phyloP scores from a whole-genome alignment of 768 basidiomycete species.

The Amanita brunnescens region DNA sequence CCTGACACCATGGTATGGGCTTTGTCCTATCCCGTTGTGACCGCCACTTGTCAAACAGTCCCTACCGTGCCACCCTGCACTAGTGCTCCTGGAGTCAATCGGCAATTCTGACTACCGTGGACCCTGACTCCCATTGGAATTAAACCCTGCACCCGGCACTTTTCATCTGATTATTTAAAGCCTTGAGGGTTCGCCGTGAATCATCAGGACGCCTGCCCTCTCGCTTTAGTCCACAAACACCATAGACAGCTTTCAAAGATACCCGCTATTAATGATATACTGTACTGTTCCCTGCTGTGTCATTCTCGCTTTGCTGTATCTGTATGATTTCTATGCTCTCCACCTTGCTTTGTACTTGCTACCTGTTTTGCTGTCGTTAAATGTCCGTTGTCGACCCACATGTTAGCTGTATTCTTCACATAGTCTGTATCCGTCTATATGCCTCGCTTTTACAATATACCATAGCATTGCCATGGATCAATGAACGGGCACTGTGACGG shows the following conservation, averaged over 20 bases:
- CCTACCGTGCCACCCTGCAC: background rate
- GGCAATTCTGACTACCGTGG: background rate
- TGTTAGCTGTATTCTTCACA: too few species aligned
- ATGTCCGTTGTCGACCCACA: background rate
- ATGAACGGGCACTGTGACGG: too few species aligned
- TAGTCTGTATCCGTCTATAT: background rate
- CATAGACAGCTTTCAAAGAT: background rate
- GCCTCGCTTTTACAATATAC: background rate
- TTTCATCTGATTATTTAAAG: background rate
- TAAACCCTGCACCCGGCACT: background rate
- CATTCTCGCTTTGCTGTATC: background rate
- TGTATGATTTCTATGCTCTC: constrained; percentile 2
- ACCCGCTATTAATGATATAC: background rate
- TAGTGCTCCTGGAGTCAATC: background rate
- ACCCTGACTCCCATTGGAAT: background rate
- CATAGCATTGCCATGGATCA: background rate
- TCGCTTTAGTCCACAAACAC: background rate
- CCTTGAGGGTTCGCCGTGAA: background rate
- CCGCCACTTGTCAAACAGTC: background rate
- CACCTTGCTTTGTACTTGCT: constrained; percentile 5
- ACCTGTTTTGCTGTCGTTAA: background rate
- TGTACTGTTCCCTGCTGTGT: background rate
- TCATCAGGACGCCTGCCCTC: background rate
- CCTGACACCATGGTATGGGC: background rate
- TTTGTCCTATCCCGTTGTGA: background rate